A percentile compares a stretch with the other conserved stretches of the same genome.
Conservation (phyloP, 2,329 filamentous ascomycete genomes). For the Fusarium chuoi region DNA sequence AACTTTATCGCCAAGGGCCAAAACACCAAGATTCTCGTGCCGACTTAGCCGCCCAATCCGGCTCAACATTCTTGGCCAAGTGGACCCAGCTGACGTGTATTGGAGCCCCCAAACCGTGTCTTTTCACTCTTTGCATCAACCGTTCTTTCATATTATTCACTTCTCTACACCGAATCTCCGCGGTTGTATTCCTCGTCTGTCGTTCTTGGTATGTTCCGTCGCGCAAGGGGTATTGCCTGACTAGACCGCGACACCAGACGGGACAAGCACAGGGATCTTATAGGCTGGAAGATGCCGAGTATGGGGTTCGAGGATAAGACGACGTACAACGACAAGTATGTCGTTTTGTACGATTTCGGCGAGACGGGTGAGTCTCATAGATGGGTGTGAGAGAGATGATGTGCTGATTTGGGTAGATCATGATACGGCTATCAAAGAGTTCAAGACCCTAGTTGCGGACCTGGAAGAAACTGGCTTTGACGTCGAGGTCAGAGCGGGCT, state of each 20-base stretch:
- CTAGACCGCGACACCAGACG: constrained; percentile 2
- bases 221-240: constrained; percentile 5
- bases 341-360: constrained; percentile 53
- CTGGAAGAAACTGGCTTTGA: constrained; percentile 72
- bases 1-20: constrained; percentile 26
- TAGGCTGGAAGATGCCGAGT: constrained; percentile 16
- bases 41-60: constrained; percentile 24
- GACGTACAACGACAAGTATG: constrained; percentile 54
- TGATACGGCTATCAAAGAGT: constrained; percentile 49
- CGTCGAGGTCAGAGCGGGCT: constrained; percentile 77
- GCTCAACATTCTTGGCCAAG: constrained; percentile 35
- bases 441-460: constrained; percentile 63
- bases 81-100: constrained; percentile 42
- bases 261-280: neutral
- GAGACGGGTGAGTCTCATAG: constrained; percentile 44
- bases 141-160: neutral
- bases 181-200: neutral
- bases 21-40: constrained; percentile 20
- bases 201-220: constrained; percentile 8
- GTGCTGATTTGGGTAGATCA: constrained; percentile 40
- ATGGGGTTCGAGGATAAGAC: constrained; percentile 14
- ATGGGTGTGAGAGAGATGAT: accelerated
- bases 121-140: neutral
- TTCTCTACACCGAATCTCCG: neutral
- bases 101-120: neutral